Evolutionary conservation across 129 eudicot species (phyloP).

Genomic region (Artemisia annua): DNA sequence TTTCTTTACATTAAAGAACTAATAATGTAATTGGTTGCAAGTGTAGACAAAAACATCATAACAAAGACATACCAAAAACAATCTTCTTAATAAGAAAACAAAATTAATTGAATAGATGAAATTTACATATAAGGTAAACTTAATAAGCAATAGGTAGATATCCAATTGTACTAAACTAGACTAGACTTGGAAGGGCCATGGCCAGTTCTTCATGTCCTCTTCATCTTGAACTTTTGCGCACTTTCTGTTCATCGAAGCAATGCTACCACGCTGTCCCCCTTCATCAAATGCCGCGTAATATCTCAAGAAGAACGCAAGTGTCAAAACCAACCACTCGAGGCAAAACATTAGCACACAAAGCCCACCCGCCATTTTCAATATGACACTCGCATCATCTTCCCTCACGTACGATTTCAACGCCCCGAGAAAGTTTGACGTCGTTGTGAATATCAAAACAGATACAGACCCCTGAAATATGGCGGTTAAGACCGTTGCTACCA

Average conservation of each 20-base stretch:
- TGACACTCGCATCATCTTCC: conserved; percentile 63
- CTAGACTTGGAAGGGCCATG: conserved; percentile 63
- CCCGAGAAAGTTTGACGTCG: conserved; percentile 55
- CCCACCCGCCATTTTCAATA: conserved; percentile 68
- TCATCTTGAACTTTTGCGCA: conserved; percentile 42
- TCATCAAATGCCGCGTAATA: conserved; percentile 48
- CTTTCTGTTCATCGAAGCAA: conserved; percentile 8
- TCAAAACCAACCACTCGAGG: conserved; percentile 75
- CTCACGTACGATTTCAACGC: conserved; percentile 71
- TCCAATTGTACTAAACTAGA: neutral
- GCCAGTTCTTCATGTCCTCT: conserved; percentile 43
- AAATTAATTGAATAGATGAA: no score
- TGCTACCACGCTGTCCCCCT: conserved; percentile 14
- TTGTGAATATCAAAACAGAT: conserved; percentile 67
- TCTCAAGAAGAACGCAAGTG: conserved; percentile 69
- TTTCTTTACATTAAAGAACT: no score
- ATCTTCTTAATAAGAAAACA: no score
- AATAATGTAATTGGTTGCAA: no score
- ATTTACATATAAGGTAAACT: no score
- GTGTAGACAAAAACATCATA: no score
- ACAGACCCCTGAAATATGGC: conserved; percentile 84
- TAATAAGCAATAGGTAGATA: no score
- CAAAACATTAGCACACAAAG: conserved; percentile 60
- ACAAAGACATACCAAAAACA: no score
- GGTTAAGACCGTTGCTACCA: conserved; percentile 63